These are phyloP conservation scores for Berberis thunbergii DNA, from an alignment of 164 flowering plant species.

Conservation along the genomic window DNA sequence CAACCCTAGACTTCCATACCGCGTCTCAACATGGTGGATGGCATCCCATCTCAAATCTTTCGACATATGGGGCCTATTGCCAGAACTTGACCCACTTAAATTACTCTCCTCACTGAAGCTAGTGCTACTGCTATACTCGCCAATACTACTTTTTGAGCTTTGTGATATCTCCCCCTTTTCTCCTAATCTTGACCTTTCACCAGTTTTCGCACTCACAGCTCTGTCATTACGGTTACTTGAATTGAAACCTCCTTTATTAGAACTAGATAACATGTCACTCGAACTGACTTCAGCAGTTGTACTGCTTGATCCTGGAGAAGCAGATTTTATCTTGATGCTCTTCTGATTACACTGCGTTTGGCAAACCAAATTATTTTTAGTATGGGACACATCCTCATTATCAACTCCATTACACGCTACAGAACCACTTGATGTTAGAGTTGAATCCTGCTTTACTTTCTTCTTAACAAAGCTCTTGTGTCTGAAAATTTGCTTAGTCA, in stretches of 20 bases:
- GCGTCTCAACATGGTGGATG: conserved; percentile 41
- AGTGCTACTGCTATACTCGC: conserved; percentile 67
- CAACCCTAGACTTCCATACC: conserved; percentile 45
- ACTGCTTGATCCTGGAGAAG: conserved; percentile 25
- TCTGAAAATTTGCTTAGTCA: conserved; percentile 32
- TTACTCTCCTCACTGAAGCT: conserved; percentile 77
- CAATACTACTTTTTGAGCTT: conserved; percentile 87
- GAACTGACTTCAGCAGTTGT: conserved; percentile 28
- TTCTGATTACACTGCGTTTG: conserved; percentile 11
- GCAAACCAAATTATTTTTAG: conserved; percentile 16
- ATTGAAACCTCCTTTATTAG: conserved; percentile 15
- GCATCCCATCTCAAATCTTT: conserved; percentile 86
- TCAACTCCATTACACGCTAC: conserved; percentile 12
- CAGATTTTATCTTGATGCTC: conserved; percentile 22
- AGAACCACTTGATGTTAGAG: conserved; percentile 19
- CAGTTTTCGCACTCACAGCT: conserved; percentile 21
- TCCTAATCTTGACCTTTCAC: conserved; percentile 38
- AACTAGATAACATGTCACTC: conserved; percentile 14
- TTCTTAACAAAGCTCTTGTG: conserved; percentile 38
- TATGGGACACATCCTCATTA: conserved; percentile 14
- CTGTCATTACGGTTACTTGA: conserved; percentile 19
- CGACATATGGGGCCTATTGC: conserved; percentile 86
- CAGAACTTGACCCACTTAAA: conserved; percentile 59
- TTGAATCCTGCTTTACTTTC: conserved; percentile 32
- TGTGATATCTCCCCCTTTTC: conserved; percentile 74